phyloP scores from a whole-genome alignment of 345 rosid genomes.

The Cardiospermum halicacabum region DNA sequence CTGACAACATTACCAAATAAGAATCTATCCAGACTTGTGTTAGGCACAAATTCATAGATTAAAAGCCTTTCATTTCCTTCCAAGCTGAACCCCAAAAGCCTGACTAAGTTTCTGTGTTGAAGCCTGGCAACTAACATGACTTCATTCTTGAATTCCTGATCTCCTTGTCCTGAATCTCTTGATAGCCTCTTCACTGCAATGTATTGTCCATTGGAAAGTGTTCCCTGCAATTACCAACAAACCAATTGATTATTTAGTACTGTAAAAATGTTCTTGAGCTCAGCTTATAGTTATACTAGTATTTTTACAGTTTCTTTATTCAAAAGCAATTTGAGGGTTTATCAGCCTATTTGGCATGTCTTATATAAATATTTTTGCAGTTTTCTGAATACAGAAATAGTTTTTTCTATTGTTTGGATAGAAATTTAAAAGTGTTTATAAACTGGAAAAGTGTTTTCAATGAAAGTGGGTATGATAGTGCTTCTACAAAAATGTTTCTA shows the following conservation, averaged over 20 bases:
- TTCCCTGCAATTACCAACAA: conserved; percentile 17
- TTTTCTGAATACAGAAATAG: no score
- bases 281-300: no score
- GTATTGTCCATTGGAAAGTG: conserved; percentile 16
- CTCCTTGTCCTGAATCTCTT: conserved; percentile 31
- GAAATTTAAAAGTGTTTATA: no score
- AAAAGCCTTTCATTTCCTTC: conserved; percentile 35
- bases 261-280: no score
- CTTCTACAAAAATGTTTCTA: no score
- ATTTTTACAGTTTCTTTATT: no score
- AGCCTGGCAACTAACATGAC: conserved; percentile 33
- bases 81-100: conserved; percentile 36
- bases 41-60: conserved; percentile 36
- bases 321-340: no score
- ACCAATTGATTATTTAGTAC: not conserved
- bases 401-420: no score
- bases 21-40: conserved; percentile 34
- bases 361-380: no score
- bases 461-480: no score
- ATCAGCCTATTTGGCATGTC: no score
- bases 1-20: conserved; percentile 37
- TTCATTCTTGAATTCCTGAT: conserved; percentile 34
- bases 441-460: no score
- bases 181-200: conserved; percentile 38
- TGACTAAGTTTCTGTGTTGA: conserved; percentile 37